Percentiles rank a stretch among this genome's conserved stretches.
These are phyloP conservation scores for Solanum megistacrolobum DNA, from an alignment of 257 asterid genomes.

Conservation along the genomic window DNA sequence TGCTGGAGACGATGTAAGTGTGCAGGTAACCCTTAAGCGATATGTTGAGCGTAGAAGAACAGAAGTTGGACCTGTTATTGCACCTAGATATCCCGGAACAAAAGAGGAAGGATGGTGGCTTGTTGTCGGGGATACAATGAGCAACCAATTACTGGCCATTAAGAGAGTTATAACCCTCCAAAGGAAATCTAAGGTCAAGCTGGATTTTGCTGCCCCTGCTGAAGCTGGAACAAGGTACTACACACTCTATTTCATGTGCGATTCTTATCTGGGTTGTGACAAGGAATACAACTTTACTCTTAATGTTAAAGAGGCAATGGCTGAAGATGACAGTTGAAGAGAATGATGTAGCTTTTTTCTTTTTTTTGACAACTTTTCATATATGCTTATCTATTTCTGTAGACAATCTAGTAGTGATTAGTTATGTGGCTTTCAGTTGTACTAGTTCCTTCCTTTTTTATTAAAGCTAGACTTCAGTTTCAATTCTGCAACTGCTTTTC, in stretches of 20 bases:
- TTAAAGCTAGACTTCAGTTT: background rate
- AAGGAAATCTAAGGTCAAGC: constrained; percentile 20
- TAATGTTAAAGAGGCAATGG: constrained; percentile 13
- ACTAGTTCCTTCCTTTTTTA: background rate
- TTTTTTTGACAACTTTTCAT: background rate
- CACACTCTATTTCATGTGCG: constrained; percentile 29
- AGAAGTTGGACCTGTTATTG: constrained; percentile 30
- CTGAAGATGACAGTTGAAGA: background rate
- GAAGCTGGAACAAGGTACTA: constrained; percentile 18
- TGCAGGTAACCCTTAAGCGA: constrained; percentile 24
- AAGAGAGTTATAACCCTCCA: constrained; percentile 23
- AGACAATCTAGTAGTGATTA: background rate
- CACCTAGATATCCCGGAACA: constrained; percentile 24
- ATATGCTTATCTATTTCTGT: background rate
- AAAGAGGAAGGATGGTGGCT: constrained; percentile 45
- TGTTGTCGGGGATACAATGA: constrained; percentile 26
- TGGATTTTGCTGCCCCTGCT: constrained; percentile 26
- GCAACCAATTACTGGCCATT: constrained; percentile 26
- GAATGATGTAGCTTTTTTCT: background rate
- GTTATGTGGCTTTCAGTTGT: background rate
- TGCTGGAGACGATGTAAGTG: constrained; percentile 15
- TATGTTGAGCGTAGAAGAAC: constrained; percentile 22
- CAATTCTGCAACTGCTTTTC: background rate
- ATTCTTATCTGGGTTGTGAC: constrained; percentile 33
- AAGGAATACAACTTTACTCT: constrained; percentile 24